These are phyloP conservation scores for Claviceps sp. DNA, from an alignment of 2,329 filamentous ascomycete genomes.

Conservation along the genomic window DNA sequence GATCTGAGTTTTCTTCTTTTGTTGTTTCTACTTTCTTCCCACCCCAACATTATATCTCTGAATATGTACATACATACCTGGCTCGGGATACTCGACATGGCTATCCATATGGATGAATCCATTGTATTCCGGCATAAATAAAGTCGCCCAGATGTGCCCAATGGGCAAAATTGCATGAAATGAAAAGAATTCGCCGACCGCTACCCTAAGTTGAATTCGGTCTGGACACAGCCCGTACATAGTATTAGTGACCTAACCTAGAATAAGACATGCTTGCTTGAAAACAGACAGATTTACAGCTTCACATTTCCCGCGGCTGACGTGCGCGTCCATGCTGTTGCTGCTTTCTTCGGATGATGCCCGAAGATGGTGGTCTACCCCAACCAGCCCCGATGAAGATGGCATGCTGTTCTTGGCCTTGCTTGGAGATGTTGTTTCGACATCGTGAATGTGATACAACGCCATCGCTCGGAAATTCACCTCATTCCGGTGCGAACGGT, in stretches of 20 bases:
- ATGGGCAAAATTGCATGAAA: not conserved
- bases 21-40: not conserved
- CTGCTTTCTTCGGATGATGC: not conserved
- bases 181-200: not conserved
- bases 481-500: not conserved
- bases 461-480: not conserved
- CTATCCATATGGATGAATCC: not conserved
- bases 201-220: not conserved
- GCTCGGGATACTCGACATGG: not conserved
- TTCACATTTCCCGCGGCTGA: slow-evolving; percentile 1
- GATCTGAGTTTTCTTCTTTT: not conserved
- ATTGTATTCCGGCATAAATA: not conserved
- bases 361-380: not conserved
- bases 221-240: not conserved
- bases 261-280: not conserved
- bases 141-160: slow-evolving; percentile 1
- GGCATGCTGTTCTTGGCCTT: not conserved
- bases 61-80: too few relatives aligned
- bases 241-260: not conserved
- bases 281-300: not conserved
- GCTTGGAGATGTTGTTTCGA: not conserved
- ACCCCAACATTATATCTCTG: too few relatives aligned
- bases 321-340: not conserved
- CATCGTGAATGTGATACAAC: not conserved
- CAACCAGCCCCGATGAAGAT: not conserved